Percentiles rank a stretch among this genome's conserved stretches.
phyloP scores from a whole-genome alignment of 306 rosid species.

The Trifolium repens region DNA sequence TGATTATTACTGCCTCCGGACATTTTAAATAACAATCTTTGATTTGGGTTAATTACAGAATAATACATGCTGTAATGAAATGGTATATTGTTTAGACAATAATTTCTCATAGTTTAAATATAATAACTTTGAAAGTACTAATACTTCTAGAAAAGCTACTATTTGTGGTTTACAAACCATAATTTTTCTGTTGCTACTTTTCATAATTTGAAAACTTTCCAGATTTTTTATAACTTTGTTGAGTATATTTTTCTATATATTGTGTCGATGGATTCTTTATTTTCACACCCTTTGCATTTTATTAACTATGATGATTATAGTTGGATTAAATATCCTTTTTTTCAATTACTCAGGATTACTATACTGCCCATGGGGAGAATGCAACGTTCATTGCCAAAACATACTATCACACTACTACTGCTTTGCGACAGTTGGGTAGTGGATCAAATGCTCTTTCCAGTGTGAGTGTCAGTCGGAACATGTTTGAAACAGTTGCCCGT shows the following conservation, averaged over 20 bases:
- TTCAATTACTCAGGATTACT: constrained; percentile 73
- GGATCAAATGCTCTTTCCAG: constrained; percentile 81
- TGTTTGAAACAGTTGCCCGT: constrained; percentile 88
- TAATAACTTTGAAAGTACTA: constrained; percentile 11
- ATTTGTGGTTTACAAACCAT: constrained; percentile 20
- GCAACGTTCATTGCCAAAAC: constrained; percentile 91
- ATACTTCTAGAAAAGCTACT: not conserved
- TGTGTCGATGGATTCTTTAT: constrained; percentile 31
- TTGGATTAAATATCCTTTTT: constrained; percentile 22
- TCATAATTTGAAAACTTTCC: constrained; percentile 29
- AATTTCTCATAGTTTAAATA: constrained; percentile 16
- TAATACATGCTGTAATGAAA: constrained; percentile 7
- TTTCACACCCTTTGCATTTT: constrained; percentile 32
- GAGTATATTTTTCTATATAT: not conserved
- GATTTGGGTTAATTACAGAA: not conserved
- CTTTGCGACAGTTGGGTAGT: constrained; percentile 76
- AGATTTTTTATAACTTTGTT: constrained; percentile 12
- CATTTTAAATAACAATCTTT: not conserved
- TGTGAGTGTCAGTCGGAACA: constrained; percentile 75
- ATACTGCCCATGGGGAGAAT: constrained; percentile 90
- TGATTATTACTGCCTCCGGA: not conserved
- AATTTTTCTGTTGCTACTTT: constrained; percentile 10
- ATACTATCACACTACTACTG: constrained; percentile 89
- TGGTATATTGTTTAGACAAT: not conserved
- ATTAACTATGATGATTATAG: constrained; percentile 30